phyloP scores from a whole-genome alignment of 768 basidiomycete species.

The Lactifluus pinguis region DNA sequence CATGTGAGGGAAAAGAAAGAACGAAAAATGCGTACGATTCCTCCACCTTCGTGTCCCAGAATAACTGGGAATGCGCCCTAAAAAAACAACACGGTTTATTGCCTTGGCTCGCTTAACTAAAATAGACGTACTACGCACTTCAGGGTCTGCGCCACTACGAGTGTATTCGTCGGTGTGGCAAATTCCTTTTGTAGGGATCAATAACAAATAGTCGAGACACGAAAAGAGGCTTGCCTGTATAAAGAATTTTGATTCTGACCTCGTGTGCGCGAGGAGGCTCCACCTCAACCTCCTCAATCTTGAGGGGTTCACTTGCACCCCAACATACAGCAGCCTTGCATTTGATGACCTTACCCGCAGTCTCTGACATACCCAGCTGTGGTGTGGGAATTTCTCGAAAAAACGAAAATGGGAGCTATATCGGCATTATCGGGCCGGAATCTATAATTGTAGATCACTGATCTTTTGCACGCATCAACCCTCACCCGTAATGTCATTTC shows the following conservation, averaged over 20 bases:
- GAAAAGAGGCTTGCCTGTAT: constrained; percentile 56
- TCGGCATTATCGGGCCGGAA: no score
- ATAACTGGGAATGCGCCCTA: constrained; percentile 84
- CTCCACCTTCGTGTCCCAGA: constrained; percentile 92
- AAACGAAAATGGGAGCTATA: no score
- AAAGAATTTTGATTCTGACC: constrained; percentile 86
- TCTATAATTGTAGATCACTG: neutral
- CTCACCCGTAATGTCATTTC: constrained; percentile 48
- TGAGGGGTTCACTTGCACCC: constrained; percentile 80
- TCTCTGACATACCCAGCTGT: constrained; percentile 50
- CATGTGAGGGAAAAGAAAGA: neutral
- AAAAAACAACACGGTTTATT: constrained; percentile 6
- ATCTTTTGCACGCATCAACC: no score
- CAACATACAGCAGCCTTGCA: constrained; percentile 95
- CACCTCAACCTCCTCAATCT: constrained; percentile 88
- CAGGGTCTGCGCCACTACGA: constrained; percentile 90
- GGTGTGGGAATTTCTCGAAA: neutral
- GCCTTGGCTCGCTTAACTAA: no score
- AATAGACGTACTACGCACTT: constrained; percentile 39
- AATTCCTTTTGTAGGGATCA: constrained; percentile 44
- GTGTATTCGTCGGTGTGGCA: constrained; percentile 99
- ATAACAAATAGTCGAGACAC: neutral
- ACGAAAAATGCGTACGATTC: constrained; percentile 48
- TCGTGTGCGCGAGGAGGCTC: constrained; percentile 85
- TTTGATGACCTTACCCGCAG: constrained; percentile 67